Conservation (phyloP, 768 basidiomycete genomes). For the Kwoniella bestiolae region DNA sequence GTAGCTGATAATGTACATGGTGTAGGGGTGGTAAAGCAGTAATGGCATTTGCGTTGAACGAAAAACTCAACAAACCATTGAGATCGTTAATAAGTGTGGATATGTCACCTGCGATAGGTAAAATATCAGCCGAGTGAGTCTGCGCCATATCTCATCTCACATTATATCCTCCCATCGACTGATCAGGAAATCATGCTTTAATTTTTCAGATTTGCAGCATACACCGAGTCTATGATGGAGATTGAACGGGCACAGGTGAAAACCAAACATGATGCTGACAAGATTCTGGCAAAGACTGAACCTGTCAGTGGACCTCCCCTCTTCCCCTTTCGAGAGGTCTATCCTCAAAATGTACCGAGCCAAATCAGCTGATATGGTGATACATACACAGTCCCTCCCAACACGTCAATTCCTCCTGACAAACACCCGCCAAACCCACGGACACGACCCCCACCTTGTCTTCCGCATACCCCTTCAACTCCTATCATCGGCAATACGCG, state of each 20-base stretch:
- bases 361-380: not conserved
- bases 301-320: too few species aligned
- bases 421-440: conserved; percentile 65
- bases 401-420: conserved; percentile 84
- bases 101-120: conserved; percentile 70
- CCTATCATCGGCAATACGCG: conserved; percentile 65
- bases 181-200: too few species aligned
- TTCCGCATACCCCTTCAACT: conserved; percentile 78
- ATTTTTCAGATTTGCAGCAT: conserved; percentile 66
- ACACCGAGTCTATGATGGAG: conserved; percentile 73
- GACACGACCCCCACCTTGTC: conserved; percentile 59
- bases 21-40: conserved; percentile 74
- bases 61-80: conserved; percentile 48
- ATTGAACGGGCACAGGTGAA: conserved; percentile 67
- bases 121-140: conserved; percentile 65
- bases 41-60: conserved; percentile 56
- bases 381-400: conserved; percentile 65
- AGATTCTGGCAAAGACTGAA: conserved; percentile 68
- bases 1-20: conserved; percentile 7
- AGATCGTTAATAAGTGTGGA: conserved; percentile 69
- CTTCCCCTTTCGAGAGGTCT: too few species aligned
- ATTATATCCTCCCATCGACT: too few species aligned
- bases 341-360: not conserved
- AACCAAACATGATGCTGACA: conserved; percentile 72
- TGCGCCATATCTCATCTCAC: too few species aligned